Base-by-base conservation (phyloP, 2,329 filamentous ascomycete species). In the Exophiala dermatitidis region DNA sequence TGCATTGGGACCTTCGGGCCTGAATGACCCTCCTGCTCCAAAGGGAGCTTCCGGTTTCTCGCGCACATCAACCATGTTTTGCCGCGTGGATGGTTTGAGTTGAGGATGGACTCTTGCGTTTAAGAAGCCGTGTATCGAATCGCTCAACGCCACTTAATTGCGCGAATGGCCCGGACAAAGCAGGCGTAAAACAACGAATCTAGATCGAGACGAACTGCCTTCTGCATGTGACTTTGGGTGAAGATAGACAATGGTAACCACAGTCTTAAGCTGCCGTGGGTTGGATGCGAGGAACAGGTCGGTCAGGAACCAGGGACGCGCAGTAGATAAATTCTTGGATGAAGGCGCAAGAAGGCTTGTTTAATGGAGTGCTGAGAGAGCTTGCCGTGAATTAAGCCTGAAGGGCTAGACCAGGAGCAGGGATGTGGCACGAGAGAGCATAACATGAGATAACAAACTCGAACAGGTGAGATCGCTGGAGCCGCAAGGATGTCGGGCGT, bases 111-210 rank as follows among this genome's bases (percentile, higher is more conserved):
- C 33, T 7, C 7, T 36, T 36, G 33, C 7, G 6, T 44, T 34
- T 2, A 36, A 48, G 29, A 12, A 44, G 33, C 41, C 48, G 30
- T 30, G 6, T 31, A 28, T 9, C 34, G 7, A 33, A 3, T 51
- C 19, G 47, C 50, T 63, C 61, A 63, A 54, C 61, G 56, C 61
- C 60, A 62, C 61, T 63, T 63, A 46, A 63, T 32, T 46, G 60
- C 49, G 34, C 61, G 60, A 50, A 63, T 60, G 26, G 59, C 52
- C 59, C 58, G 59, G 45, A 59, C 56, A 37, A 63, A 62, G 54
- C 61, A 63, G 57, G 60, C 52, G 50, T 54, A 62, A 54, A 59
- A 62, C 32, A 62, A 51, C 33, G 55, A 58, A 47, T 60, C 57
- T 40, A 51, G 46, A 54, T 54, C 45, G 45, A 54, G 44, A 38